phyloP scores from a whole-genome alignment of 2,329 filamentous ascomycete species.

The Tetracladium maxilliforme region DNA sequence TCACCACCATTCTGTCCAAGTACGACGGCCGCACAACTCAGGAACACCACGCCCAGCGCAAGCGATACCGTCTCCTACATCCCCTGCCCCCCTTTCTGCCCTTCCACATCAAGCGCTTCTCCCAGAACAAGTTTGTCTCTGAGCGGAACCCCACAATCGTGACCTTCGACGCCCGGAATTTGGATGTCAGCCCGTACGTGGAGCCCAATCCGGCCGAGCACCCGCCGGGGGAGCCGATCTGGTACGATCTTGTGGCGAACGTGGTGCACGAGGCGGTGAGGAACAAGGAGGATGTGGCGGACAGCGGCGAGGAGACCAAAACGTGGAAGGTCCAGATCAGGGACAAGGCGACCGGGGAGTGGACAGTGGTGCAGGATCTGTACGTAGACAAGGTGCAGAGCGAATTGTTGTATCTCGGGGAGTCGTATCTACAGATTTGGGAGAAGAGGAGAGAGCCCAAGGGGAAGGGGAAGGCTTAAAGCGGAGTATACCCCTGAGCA shows the following conservation, averaged over 20 bases:
- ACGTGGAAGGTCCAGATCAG: slow-evolving; percentile 88
- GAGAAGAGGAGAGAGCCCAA: slow-evolving; percentile 52
- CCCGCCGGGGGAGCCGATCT: slow-evolving; percentile 66
- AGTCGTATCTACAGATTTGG: slow-evolving; percentile 95
- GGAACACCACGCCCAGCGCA: slow-evolving; percentile 76
- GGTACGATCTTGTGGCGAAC: slow-evolving; percentile 93
- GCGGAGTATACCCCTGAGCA: too few species aligned
- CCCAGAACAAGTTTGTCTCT: slow-evolving; percentile 87
- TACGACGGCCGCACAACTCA: slow-evolving; percentile 83
- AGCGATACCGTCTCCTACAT: slow-evolving; percentile 79
- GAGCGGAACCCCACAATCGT: slow-evolving; percentile 98
- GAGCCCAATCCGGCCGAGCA: slow-evolving; percentile 67
- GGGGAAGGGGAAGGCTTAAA: too few species aligned
- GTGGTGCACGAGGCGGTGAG: slow-evolving; percentile 77
- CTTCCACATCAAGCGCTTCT: slow-evolving; percentile 96
- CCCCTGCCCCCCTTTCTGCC: slow-evolving; percentile 82
- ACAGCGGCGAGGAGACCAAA: slow-evolving; percentile 77
- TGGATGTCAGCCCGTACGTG: slow-evolving; percentile 83
- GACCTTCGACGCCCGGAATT: slow-evolving; percentile 73
- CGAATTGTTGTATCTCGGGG: slow-evolving; percentile 82
- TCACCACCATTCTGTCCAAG: slow-evolving; percentile 73
- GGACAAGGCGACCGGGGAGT: slow-evolving; percentile 70
- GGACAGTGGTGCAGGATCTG: slow-evolving; percentile 87
- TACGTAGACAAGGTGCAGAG: slow-evolving; percentile 82
- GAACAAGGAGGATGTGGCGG: slow-evolving; percentile 64